phyloP scores from a whole-genome alignment of 2,329 filamentous ascomycete species.

The Microcera coccophila region DNA sequence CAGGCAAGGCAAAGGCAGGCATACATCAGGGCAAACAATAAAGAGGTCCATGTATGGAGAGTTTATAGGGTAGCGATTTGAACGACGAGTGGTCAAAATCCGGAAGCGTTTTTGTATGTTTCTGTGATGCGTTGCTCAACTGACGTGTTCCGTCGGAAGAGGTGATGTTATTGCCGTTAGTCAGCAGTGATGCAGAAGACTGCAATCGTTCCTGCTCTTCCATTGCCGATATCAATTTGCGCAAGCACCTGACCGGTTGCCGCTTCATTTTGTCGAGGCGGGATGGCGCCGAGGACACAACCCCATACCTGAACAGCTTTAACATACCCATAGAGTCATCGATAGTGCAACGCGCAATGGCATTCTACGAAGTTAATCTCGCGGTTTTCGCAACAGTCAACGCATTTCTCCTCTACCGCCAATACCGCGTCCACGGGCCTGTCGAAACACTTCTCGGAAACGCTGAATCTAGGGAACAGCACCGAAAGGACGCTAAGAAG shows the following conservation, averaged over 20 bases:
- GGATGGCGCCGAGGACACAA: no score
- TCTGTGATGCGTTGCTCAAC: no score
- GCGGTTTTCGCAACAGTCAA: slow-evolving; percentile 7
- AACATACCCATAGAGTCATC: neutral
- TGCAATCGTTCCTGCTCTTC: no score
- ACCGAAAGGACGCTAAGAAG: neutral
- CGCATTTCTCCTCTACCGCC: slow-evolving; percentile 21
- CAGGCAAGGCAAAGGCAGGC: slow-evolving; percentile 17
- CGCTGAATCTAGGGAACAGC: neutral
- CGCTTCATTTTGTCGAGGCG: no score
- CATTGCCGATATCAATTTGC: no score
- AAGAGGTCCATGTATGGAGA: slow-evolving; percentile 15
- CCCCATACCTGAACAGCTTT: no score
- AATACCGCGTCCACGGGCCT: slow-evolving; percentile 14
- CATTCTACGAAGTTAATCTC: neutral
- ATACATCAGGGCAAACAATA: slow-evolving; percentile 11
- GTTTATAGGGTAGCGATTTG: slow-evolving; percentile 21
- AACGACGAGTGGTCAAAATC: slow-evolving; percentile 9
- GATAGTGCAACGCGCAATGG: neutral
- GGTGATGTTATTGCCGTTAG: no score
- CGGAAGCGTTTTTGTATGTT: no score
- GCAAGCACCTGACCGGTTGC: no score
- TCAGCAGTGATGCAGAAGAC: no score
- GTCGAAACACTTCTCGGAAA: neutral
- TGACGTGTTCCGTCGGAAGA: no score